Base-by-base conservation (phyloP, 2,329 filamentous ascomycete species). In the Orbilia brochopaga region DNA sequence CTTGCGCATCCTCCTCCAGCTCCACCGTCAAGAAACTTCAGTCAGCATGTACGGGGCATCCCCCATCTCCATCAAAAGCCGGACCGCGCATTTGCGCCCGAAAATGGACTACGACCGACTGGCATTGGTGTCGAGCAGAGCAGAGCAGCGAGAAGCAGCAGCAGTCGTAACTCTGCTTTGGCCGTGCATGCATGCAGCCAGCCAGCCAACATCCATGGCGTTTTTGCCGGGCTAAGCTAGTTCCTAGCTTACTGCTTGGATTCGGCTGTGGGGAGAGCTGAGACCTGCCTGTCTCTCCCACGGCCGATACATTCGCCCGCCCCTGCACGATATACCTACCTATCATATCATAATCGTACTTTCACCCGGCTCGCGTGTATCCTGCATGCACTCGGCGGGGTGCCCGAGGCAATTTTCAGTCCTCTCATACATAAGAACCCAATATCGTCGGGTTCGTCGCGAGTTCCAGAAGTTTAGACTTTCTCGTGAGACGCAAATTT, bases 331-430 rank as follows among this genome's bases (percentile, higher is more conserved):
- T 32, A 35, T 37, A 55, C 30, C 15, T 32, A 21, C 35, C 19
- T 64, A 70, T 70, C 66, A 70, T 62, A 64, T 70, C 66, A 70
- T 70, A 70, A 70, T 70, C 66, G 59, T 70, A 70, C 66, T 64
- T 63, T 63, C 51, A 37, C 13, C 19, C 17, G 37, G 58, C 40
- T 64, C 59, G 57, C 65, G 48, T 57, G 48, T 62, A 50, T 21
- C 40, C 21, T 51, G 50, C 17, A 55, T 21, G 44, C 52, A 32
- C 50, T 13, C 44, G 54, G 65, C 65, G 55, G 54, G 62, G 65
- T 51, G 65, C 27, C 66, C 66, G 66, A 70, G 66, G 66, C 66
- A 70, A 63, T 63, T 69, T 58, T 63, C n/a, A n/a, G n/a, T n/a
- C n/a, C n/a, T 13, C 15, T 21, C 46, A 10, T 23, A 10, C 40